A percentile compares a stretch with the other conserved stretches of the same genome.
These are phyloP conservation scores for Suaeda aralocaspica DNA, from an alignment of 148 eudicot species.

Conservation along the genomic window DNA sequence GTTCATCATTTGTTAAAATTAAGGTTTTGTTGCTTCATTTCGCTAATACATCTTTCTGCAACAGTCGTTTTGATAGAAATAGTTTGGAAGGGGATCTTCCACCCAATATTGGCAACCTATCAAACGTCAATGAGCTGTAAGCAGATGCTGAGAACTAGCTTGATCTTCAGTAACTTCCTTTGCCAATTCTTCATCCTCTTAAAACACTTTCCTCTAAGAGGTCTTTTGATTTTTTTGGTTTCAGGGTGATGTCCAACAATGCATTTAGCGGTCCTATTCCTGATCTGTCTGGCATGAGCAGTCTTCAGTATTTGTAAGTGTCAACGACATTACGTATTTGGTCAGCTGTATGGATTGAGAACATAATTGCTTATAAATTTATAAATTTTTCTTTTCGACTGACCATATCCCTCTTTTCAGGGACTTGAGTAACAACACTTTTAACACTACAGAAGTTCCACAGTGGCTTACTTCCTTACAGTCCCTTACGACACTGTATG, in stretches of 20 bases:
- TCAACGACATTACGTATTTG: not conserved
- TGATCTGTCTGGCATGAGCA: slow-evolving; percentile 57
- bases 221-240: slow-evolving; percentile 20
- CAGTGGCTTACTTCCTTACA: slow-evolving; percentile 58
- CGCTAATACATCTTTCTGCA: slow-evolving; percentile 13
- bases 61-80: slow-evolving; percentile 82
- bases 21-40: too few relatives aligned
- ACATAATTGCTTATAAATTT: not conserved
- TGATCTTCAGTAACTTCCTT: not conserved
- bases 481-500: slow-evolving; percentile 76
- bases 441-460: slow-evolving; percentile 51
- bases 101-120: slow-evolving; percentile 49
- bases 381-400: not conserved
- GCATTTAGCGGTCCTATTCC: slow-evolving; percentile 57
- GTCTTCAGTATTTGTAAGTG: slow-evolving; percentile 58
- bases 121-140: slow-evolving; percentile 58
- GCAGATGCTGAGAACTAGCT: slow-evolving; percentile 24
- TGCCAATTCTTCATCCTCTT: not conserved
- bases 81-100: slow-evolving; percentile 50
- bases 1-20: too few relatives aligned
- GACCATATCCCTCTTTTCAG: slow-evolving; percentile 38
- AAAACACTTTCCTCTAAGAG: not conserved
- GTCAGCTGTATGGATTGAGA: not conserved
- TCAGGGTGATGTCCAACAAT: slow-evolving; percentile 74
- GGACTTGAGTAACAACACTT: slow-evolving; percentile 94